Evolutionary conservation across 208 protist genomes (phyloP), one percentile per base, ranked within the genome.

Genomic region (Wallacemonas sp.): DNA sequence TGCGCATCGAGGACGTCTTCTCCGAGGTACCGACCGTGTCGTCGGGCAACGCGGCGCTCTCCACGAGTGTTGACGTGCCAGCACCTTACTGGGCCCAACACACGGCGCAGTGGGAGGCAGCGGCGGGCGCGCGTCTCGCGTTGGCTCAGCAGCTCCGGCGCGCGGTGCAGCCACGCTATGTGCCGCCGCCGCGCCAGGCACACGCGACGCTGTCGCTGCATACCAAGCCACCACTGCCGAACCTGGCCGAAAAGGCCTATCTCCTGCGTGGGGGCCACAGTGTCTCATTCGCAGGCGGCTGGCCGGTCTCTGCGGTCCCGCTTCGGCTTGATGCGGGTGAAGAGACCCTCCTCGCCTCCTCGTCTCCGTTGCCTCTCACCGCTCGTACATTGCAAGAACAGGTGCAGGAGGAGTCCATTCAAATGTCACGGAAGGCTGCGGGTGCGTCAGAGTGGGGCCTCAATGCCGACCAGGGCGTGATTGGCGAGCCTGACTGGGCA

Each of bases 361-460:
- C n/a, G n/a, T n/a, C 26, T 26, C 47, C 68, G 28, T 12, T 67
- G 42, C 71, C 69, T 2, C 66, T 78, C 42, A 33, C 55, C 11
- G 77, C 69, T 11, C 68, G 66, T 36, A 68, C 65, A 46, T 58
- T 60, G 34, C 68, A 70, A 9, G 72, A 74, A 47, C 31, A 71
- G 34, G 59, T 56, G 27, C 22, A 64, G 22, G 54, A 69, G n/a
- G 45, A 61, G 31, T 31, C 19, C n/a, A 56, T 22, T 8, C 41
- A 75, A 15, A 19, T n/a, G 14, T 9, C 3, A 15, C 28, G 26
- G 5, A 26, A 19, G 24, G n/a, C 24, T n/a, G 47, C 27, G 47
- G 26, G 14, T 19, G 26, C n/a, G 8, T 19, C 44, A n/a, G n/a
- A n/a, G n/a, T n/a, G n/a, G 1, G 62, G 34, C 22, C 62, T 42